Conservation (phyloP, 768 basidiomycete genomes). For the Cubamyces lactineus region DNA sequence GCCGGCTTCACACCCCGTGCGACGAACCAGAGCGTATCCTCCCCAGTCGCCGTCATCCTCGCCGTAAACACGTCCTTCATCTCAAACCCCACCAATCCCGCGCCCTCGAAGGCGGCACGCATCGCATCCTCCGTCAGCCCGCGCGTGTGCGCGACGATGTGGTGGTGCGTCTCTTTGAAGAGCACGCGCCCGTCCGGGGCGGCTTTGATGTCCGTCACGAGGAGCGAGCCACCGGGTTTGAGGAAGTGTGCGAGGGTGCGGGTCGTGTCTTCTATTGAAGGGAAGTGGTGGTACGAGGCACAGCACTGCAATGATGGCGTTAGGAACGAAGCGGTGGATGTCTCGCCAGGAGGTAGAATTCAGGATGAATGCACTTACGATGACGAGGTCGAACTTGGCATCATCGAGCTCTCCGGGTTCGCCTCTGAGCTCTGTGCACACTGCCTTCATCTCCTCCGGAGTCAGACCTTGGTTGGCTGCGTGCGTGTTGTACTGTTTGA, state of each 20-base stretch:
- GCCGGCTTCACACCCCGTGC: slow-evolving; percentile 36
- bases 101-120: slow-evolving; percentile 51
- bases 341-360: no score
- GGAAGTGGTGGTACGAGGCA: slow-evolving; percentile 66
- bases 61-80: slow-evolving; percentile 44
- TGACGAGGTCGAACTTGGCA: slow-evolving; percentile 66
- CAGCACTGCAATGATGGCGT: slow-evolving; percentile 58
- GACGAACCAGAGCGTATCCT: slow-evolving; percentile 53
- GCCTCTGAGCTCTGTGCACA: slow-evolving; percentile 58
- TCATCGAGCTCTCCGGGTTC: slow-evolving; percentile 52
- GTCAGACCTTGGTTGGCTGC: slow-evolving; percentile 64
- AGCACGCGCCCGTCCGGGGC: slow-evolving; percentile 36
- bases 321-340: no score
- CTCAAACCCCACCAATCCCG: slow-evolving; percentile 46
- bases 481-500: slow-evolving; percentile 64
- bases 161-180: slow-evolving; percentile 40
- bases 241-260: slow-evolving; percentile 54
- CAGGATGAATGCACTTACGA: slow-evolving; percentile 62
- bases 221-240: slow-evolving; percentile 60
- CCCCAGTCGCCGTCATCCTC: slow-evolving; percentile 33
- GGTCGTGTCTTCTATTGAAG: slow-evolving; percentile 54
- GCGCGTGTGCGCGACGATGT: slow-evolving; percentile 55
- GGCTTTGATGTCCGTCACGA: slow-evolving; percentile 59
- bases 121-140: slow-evolving; percentile 60
- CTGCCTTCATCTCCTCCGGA: slow-evolving; percentile 67